Evolutionary conservation across 225 moss, liverwort and hornwort genomes (phyloP).

Genomic region (Neckera pumila): DNA sequence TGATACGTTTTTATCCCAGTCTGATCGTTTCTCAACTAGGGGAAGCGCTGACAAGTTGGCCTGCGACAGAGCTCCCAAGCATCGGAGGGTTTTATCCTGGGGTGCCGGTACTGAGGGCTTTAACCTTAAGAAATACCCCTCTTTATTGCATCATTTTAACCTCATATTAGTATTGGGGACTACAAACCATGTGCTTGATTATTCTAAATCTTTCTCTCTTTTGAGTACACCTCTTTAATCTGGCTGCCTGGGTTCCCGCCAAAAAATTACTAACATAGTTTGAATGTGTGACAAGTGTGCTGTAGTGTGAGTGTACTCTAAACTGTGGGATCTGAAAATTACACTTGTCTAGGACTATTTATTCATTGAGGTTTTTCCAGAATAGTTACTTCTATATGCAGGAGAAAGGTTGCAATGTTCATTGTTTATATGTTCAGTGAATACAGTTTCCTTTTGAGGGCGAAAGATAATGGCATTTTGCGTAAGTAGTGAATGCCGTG

Average conservation of each 20-base stretch:
- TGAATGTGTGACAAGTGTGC: background rate
- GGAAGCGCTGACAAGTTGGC: slow-evolving; percentile 16
- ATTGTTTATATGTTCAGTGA: background rate
- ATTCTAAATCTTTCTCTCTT: background rate
- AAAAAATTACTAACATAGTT: background rate
- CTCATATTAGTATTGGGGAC: background rate
- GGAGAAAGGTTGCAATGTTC: background rate
- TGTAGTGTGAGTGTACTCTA: background rate
- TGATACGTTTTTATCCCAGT: slow-evolving; percentile 18
- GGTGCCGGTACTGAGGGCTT: slow-evolving; percentile 14
- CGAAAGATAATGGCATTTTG: background rate
- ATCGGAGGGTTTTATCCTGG: slow-evolving; percentile 41
- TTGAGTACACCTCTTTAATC: background rate
- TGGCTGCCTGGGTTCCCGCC: background rate
- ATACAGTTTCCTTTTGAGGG: background rate
- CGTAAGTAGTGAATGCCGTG: background rate
- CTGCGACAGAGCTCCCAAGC: slow-evolving; percentile 16
- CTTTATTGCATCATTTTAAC: background rate
- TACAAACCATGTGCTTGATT: background rate
- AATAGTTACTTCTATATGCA: background rate
- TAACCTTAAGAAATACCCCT: background rate
- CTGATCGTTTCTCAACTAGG: slow-evolving; percentile 22
- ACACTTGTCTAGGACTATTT: background rate
- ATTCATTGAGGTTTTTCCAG: background rate
- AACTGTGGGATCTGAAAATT: background rate